Conservation (phyloP, 768 basidiomycete genomes). For the Mycena polygramma region DNA sequence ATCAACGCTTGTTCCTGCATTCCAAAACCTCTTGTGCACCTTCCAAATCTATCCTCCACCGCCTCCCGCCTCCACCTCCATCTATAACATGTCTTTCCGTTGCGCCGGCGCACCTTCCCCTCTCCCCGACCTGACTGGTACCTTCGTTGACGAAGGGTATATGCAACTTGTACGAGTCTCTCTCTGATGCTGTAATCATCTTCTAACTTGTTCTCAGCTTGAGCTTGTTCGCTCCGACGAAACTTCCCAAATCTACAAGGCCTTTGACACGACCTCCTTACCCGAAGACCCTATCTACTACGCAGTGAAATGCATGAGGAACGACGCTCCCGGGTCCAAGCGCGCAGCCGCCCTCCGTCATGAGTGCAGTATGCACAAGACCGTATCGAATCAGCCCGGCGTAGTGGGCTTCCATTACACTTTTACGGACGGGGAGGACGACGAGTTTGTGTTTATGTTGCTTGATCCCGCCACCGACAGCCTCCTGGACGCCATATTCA, state of each 20-base stretch:
- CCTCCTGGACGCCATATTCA: conserved; percentile 1
- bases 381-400: background rate
- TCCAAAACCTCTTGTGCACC: background rate
- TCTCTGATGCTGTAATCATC: too few relatives aligned
- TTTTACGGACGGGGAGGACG: background rate
- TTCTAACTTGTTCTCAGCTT: background rate
- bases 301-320: conserved; percentile 21
- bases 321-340: background rate
- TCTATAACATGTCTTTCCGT: background rate
- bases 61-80: background rate
- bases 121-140: background rate
- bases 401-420: background rate
- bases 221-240: conserved; percentile 9
- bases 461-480: background rate
- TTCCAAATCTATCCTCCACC: background rate
- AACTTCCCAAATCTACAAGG: conserved; percentile 20
- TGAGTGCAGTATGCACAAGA: conserved; percentile 1
- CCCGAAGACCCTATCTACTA: conserved; percentile 8
- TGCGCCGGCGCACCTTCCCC: background rate
- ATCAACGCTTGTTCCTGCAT: background rate
- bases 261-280: conserved; percentile 21
- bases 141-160: conserved; percentile 5
- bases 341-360: background rate
- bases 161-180: too few relatives aligned
- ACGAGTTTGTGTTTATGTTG: conserved; percentile 5